Base-by-base conservation (phyloP, 2,329 filamentous ascomycete genomes). In the Arachnopeziza araneosa region DNA sequence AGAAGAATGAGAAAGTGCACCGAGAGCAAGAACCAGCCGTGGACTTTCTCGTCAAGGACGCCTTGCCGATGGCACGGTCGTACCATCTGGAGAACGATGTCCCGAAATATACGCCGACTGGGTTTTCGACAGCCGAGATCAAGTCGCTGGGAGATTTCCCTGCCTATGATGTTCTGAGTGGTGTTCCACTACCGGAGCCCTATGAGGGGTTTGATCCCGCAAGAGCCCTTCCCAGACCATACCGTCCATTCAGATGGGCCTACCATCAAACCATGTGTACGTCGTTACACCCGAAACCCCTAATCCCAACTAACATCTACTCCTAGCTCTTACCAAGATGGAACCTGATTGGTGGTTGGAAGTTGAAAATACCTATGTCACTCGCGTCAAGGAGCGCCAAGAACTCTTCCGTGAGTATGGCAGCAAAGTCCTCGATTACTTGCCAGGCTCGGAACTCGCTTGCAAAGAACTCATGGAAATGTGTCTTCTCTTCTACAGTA, bases 211-310 rank as follows among this genome's bases (percentile, higher is more conserved):
- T 95, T 70, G 78, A 90, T 63, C 85, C 92, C 58, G 75, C 80
- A 17, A 89, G 79, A 63, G 90, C 91, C 0, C 68, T 80, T 10
- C 83, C 91, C 1, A 80, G 91, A 60, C 91, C 91, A 0, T 96
- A 93, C 71, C 80, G 91, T 50, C 91, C 91, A 0, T 89, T 96
- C 51, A 75, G 91, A 68, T 96, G 91, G 91, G 78, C 81, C 0
- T 96, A 96, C 70, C 90, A 95, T 70, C 91, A 96, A 71, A 96
- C 91, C 0, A 96, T 96, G 91, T 90, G 90, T 93, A 82, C 67
- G 87, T 61, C 5, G 12, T 48, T 19, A 26, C 26, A 8, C 3
- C 26, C 44, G 2, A 54, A 44, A 12, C 36, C n/a, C 17, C 17
- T 14, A 30, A 24, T 30, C 17, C 14, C 26, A 24, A 48, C 7